Evolutionary conservation across 805 yeast genomes (phyloP).

Genomic region (Monosporozyma yasuniensis): DNA sequence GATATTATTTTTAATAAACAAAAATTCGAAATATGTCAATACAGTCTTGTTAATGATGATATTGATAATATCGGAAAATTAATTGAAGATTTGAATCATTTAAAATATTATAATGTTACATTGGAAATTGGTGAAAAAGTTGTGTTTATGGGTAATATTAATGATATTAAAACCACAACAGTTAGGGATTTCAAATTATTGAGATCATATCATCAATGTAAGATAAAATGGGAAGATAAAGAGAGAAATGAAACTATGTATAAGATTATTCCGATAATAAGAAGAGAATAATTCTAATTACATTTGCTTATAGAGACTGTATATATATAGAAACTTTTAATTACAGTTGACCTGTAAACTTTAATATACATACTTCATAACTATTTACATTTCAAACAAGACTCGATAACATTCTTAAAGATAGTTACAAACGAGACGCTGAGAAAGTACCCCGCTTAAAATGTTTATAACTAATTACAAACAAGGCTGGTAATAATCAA

Average conservation of each 20-base stretch:
- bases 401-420: too few species aligned
- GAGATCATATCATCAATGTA: neutral
- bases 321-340: too few species aligned
- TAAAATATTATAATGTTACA: constrained; percentile 6
- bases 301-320: too few species aligned
- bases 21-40: neutral
- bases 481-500: too few species aligned
- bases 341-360: neutral
- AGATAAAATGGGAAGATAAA: constrained; percentile 10
- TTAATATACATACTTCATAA: too few species aligned
- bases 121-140: constrained; percentile 5
- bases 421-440: too few species aligned
- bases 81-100: constrained; percentile 6
- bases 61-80: neutral
- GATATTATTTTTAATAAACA: constrained; percentile 3
- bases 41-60: neutral
- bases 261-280: neutral
- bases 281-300: neutral
- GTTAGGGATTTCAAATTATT: neutral
- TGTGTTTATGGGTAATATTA: constrained; percentile 12
- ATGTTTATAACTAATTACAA: too few species aligned
- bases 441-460: too few species aligned
- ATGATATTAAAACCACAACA: constrained; percentile 8
- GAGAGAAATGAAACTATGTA: neutral
- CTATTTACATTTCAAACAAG: too few species aligned